Evolutionary conservation across 2,329 filamentous ascomycete species (phyloP).

Genomic region (Diaporthe sp.): DNA sequence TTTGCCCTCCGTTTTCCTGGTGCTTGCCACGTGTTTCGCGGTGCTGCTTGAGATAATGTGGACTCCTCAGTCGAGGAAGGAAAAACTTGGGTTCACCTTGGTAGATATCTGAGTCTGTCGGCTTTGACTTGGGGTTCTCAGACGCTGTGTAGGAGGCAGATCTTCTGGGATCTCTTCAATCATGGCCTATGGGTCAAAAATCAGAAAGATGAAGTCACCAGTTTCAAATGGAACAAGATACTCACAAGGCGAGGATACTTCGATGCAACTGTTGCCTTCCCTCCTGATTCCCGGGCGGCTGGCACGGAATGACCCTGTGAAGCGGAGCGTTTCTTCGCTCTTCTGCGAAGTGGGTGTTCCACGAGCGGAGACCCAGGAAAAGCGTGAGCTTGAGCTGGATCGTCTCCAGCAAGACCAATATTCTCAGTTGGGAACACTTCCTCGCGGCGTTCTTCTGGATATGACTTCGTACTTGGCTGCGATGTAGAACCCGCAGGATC

Average conservation of each 20-base stretch:
- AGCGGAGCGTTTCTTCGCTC: neutral
- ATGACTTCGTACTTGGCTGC: too few species aligned
- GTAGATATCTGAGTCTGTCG: neutral
- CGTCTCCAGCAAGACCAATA: neutral
- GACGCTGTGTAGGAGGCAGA: conserved; percentile 34
- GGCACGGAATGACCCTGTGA: too few species aligned
- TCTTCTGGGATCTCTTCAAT: conserved; percentile 32
- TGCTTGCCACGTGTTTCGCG: neutral
- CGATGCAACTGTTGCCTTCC: neutral
- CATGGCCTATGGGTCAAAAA: neutral
- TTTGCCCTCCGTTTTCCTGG: too few species aligned
- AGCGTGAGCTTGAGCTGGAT: neutral
- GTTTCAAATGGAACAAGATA: neutral
- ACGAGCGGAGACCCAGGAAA: neutral
- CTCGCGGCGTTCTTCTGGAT: neutral
- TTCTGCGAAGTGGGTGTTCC: neutral
- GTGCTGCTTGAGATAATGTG: neutral
- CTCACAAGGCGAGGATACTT: conserved; percentile 8
- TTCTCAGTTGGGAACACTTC: neutral
- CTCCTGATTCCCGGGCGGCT: neutral
- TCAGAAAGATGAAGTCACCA: neutral
- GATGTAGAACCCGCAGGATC: neutral
- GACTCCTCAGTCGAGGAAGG: neutral
- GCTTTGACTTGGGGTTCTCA: conserved; percentile 7
- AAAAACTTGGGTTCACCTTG: neutral